A percentile compares a stretch with the other conserved stretches of the same genome.
These are phyloP conservation scores for Theobroma grandiflorum DNA, from an alignment of 441 rosid species.

Conservation along the genomic window DNA sequence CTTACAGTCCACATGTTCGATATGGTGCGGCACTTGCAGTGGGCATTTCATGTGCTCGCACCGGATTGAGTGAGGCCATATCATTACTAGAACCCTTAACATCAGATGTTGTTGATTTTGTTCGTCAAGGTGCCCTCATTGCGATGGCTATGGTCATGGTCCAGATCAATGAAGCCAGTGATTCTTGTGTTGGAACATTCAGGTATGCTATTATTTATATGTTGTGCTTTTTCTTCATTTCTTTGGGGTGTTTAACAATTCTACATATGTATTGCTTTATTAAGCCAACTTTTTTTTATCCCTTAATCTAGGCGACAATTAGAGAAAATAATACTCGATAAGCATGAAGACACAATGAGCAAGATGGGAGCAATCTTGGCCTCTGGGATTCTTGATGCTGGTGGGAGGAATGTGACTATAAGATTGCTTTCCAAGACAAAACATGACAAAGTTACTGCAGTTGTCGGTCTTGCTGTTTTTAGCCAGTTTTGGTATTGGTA, in stretches of 20 bases:
- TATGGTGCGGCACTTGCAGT: constrained; percentile 99
- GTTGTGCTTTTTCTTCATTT: constrained; percentile 6
- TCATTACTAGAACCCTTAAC: constrained; percentile 95
- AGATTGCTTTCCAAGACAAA: constrained; percentile 94
- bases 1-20: constrained; percentile 99
- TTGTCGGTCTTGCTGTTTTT: constrained; percentile 95
- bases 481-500: constrained; percentile 99
- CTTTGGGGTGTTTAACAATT: neutral
- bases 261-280: neutral
- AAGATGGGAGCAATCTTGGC: constrained; percentile 99
- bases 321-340: constrained; percentile 93
- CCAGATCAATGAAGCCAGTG: constrained; percentile 93
- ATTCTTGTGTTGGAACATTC: constrained; percentile 95
- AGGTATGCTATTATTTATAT: constrained; percentile 51
- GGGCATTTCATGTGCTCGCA: constrained; percentile 97
- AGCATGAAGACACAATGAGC: constrained; percentile 98
- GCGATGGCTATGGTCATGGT: constrained; percentile 99
- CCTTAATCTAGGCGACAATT: constrained; percentile 74
- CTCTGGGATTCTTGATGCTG: constrained; percentile 97
- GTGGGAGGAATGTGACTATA: constrained; percentile 96
- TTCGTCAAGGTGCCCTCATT: constrained; percentile 99
- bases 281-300: constrained; percentile 11
- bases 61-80: constrained; percentile 96
- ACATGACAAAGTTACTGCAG: constrained; percentile 96
- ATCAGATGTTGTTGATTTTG: constrained; percentile 98